Evolutionary conservation across 2,329 filamentous ascomycete genomes (phyloP).

Genomic region (Epichloe sibirici): DNA sequence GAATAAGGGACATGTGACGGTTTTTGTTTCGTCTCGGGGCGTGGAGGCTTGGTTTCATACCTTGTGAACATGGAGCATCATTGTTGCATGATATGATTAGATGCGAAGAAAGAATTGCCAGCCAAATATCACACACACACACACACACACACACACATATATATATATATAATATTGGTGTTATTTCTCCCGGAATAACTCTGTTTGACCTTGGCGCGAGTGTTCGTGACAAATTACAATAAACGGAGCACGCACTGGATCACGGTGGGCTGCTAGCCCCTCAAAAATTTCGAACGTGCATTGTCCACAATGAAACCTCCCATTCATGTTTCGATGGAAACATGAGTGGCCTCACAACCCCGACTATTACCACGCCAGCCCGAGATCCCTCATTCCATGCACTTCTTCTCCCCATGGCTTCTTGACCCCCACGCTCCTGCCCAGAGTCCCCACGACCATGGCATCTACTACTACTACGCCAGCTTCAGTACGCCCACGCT

Average conservation of each 20-base stretch:
- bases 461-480: not conserved
- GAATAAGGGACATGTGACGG: not conserved
- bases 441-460: not conserved
- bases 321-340: not conserved
- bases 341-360: not conserved
- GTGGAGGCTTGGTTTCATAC: not conserved
- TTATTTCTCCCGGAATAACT: too few relatives aligned
- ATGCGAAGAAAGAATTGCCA: not conserved
- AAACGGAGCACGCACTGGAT: not conserved
- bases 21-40: not conserved
- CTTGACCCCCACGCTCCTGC: not conserved
- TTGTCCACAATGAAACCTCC: not conserved
- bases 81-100: conserved; percentile 1
- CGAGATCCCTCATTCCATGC: not conserved
- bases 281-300: not conserved
- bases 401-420: conserved; percentile 1
- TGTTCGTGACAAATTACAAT: not conserved
- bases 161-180: too few relatives aligned
- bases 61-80: conserved; percentile 3
- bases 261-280: not conserved
- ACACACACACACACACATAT: too few relatives aligned
- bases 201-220: too few relatives aligned
- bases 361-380: not conserved
- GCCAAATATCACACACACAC: not conserved
- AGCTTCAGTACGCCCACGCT: not conserved